Evolutionary conservation across 2,329 filamentous ascomycete genomes (phyloP), one percentile per base, ranked within the genome.

Genomic region (Exophiala aquamarina): DNA sequence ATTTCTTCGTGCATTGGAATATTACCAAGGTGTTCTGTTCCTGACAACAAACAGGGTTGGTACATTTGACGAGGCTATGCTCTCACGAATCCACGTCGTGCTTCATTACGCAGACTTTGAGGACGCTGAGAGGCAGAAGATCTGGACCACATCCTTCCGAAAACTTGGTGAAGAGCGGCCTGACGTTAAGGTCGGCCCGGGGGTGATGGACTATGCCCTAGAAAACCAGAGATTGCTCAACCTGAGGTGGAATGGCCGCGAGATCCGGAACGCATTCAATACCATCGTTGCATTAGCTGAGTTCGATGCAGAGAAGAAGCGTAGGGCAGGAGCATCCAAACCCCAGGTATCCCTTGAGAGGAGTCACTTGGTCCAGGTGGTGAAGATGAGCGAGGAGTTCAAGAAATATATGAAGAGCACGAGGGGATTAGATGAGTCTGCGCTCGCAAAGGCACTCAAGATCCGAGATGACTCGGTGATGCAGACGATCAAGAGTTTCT

Each of bases 271-370:
- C n/a, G 61, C 56, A 21, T 56, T 59, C 17, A 59, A 61, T n/a
- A 44, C 54, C 34, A 44, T 47, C 1, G 80, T 82, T 51, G 71
- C 72, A 29, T 68, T 82, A 7, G 76, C 47, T 79, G 82, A 64
- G 58, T 82, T 38, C 82, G 82, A 61, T 17, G 39, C 37, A 9
- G 36, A 40, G n/a, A 35, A 38, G 41, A 44, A 38, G 26, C 26
- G 40, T 4, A 17, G 40, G 6, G 23, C 20, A 5, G 33, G 34
- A 5, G 2, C n/a, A 9, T 14, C 15, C 18, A 19, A 3, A 13
- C 9, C 17, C 5, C 23, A 18, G 32, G 14, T 38, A n/a, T 14
- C 21, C 4, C 8, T 44, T 11, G 29, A 33, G 29, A 18, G 29
- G 13, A 18, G n/a, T 18, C 41, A 44, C 14, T 14, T 44, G 17